These are phyloP conservation scores for Colletotrichum trifolii DNA, from an alignment of 2,329 filamentous ascomycete species.

Conservation along the genomic window DNA sequence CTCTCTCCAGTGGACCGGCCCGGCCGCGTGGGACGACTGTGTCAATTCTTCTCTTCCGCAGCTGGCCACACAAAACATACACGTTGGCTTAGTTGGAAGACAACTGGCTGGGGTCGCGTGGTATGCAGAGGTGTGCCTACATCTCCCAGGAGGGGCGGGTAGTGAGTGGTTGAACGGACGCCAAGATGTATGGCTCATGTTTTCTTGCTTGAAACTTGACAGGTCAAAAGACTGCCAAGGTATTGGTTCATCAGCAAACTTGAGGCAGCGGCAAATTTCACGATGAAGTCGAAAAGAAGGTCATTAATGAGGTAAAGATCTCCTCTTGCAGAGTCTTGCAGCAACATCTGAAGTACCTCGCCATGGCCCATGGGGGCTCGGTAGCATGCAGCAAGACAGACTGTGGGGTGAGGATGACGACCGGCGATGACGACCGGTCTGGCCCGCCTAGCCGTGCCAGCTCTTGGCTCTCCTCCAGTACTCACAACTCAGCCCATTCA, in stretches of 20 bases:
- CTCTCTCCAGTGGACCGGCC: slow-evolving; percentile 7
- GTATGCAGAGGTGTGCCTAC: neutral
- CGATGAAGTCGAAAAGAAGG: no score
- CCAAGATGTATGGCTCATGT: neutral
- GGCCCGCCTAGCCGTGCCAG: slow-evolving; percentile 1
- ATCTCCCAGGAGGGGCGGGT: neutral
- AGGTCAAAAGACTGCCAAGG: neutral
- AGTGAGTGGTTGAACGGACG: neutral
- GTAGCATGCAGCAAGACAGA: neutral
- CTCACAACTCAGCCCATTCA: slow-evolving; percentile 11
- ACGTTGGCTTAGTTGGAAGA: no score
- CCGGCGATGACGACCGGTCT: neutral
- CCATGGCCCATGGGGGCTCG: neutral
- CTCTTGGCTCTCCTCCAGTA: neutral
- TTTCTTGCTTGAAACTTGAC: neutral
- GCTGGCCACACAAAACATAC: no score
- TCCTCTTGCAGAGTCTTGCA: neutral
- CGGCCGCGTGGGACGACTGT: neutral
- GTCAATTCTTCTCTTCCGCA: neutral
- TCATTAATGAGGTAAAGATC: no score
- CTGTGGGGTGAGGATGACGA: slow-evolving; percentile 27
- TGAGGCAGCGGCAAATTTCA: no score
- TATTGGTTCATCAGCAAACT: no score
- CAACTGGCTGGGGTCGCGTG: no score
- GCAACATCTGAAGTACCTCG: slow-evolving; percentile 1